These are phyloP conservation scores for Hippophae gyantsensis DNA, from an alignment of 306 rosid genomes.

Conservation along the genomic window DNA sequence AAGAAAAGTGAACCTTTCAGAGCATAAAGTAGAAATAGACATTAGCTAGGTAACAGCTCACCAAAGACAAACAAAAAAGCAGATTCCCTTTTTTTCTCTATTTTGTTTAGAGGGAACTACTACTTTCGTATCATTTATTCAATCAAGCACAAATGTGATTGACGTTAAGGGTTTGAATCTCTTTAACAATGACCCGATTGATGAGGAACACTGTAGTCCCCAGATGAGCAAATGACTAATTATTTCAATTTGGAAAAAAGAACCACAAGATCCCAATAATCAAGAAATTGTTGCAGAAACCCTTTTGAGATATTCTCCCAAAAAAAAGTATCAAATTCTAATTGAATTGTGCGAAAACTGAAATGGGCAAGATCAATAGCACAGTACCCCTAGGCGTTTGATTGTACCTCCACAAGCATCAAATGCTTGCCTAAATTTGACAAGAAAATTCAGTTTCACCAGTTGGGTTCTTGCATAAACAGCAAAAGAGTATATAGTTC, in stretches of 20 bases:
- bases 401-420: conserved; percentile 27
- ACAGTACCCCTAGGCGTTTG: conserved; percentile 18
- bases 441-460: conserved; percentile 31
- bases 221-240: conserved; percentile 12
- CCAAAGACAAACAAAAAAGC: conserved; percentile 55
- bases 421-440: conserved; percentile 37
- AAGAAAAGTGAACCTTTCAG: conserved; percentile 91
- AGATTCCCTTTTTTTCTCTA: conserved; percentile 89
- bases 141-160: conserved; percentile 31
- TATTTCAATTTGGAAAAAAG: conserved; percentile 20
- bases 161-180: conserved; percentile 23
- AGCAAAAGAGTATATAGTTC: conserved; percentile 47
- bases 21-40: conserved; percentile 82
- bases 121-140: conserved; percentile 31
- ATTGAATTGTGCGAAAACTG: conserved; percentile 38
- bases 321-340: conserved; percentile 39
- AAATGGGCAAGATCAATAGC: conserved; percentile 28
- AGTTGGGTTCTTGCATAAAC: conserved; percentile 37
- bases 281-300: conserved; percentile 19
- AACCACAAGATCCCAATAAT: conserved; percentile 13
- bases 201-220: conserved; percentile 18
- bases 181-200: conserved; percentile 18
- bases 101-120: conserved; percentile 24
- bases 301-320: conserved; percentile 38
- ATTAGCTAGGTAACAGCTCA: conserved; percentile 70